phyloP scores from a whole-genome alignment of 306 rosid genomes.

The Gastrolobium bilobum region DNA sequence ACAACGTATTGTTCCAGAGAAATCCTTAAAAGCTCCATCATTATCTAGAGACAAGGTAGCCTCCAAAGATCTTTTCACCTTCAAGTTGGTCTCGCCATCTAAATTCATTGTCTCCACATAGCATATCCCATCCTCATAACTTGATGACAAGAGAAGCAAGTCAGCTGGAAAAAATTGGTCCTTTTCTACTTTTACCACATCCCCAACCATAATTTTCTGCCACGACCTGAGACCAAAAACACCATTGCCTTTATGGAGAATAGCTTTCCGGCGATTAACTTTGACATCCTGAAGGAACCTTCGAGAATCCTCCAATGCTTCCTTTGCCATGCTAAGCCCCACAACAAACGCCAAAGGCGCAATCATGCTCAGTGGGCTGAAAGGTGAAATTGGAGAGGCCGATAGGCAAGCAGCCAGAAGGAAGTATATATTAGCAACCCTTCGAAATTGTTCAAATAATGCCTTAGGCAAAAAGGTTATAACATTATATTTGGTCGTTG shows the following conservation, averaged over 20 bases:
- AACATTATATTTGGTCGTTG: constrained; percentile 88
- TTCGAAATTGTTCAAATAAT: constrained; percentile 93
- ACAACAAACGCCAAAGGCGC: constrained; percentile 96
- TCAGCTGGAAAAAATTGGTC: constrained; percentile 98
- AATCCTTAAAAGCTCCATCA: constrained; percentile 82
- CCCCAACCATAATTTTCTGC: constrained; percentile 87
- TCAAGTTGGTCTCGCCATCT: constrained; percentile 98
- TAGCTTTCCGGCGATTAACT: constrained; percentile 77
- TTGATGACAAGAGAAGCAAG: constrained; percentile 85
- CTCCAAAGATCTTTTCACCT: constrained; percentile 94
- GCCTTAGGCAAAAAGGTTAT: constrained; percentile 90
- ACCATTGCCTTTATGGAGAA: constrained; percentile 79
- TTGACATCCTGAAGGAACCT: constrained; percentile 91
- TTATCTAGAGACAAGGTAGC: constrained; percentile 73
- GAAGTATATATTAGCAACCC: constrained; percentile 96
- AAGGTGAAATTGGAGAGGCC: constrained; percentile 78
- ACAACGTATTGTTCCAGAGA: constrained; percentile 72
- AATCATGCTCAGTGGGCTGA: constrained; percentile 82
- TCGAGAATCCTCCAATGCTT: constrained; percentile 91
- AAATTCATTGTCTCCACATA: constrained; percentile 99
- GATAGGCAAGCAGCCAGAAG: constrained; percentile 94
- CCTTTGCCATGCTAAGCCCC: constrained; percentile 99
- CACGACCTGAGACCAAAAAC: constrained; percentile 70
- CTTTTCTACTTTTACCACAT: constrained; percentile 87
- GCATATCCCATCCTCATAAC: constrained; percentile 97